Evolutionary conservation across 2,329 filamentous ascomycete genomes (phyloP), one percentile per base, ranked within the genome.

Genomic region (Fusarium oxysporum): DNA sequence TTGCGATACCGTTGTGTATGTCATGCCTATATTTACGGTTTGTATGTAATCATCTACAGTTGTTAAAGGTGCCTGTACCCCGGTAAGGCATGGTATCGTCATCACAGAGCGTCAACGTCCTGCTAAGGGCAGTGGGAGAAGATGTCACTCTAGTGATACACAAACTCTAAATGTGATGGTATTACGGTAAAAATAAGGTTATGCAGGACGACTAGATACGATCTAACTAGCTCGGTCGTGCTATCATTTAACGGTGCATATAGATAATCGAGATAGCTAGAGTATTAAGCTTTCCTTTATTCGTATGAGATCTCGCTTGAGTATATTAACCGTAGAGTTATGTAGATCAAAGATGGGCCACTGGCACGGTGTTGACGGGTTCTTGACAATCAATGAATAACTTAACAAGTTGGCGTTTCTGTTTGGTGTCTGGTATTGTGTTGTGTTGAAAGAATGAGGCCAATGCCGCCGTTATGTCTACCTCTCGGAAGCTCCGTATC

Each of bases 191-290:
- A 50, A 35, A 54, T 40, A 53, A 50, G 23, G 41, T 44, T 44
- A 44, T 33, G 17, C 25, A 21, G 23, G 16, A 19, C 21, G 32
- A 25, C 17, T 44, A 7, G 51, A 66, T 41, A 21, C 6, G 28
- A 30, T 43, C 32, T 32, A 33, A 9, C 23, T 28, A 44, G 16
- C 23, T 28, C n/a, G 23, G 19, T 21, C 23, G 16, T 44, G 56
- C 35, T 65, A 19, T 30, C 19, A 25, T 51, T 28, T 21, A 40
- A 38, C 40, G 32, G 30, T 45, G 30, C 13, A 40, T 59, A 66
- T 66, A 66, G 44, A 66, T 57, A 38, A 37, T 57, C 53, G 37
- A 57, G 54, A 57, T 57, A 12, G 47, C 19, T 16, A 19, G 17
- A 43, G 47, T 23, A 56, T 55, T 25, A 61, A 56, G 35, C 30